Base-by-base conservation (phyloP, 352 stramenopile species). In the Phytophthora fragariae region DNA sequence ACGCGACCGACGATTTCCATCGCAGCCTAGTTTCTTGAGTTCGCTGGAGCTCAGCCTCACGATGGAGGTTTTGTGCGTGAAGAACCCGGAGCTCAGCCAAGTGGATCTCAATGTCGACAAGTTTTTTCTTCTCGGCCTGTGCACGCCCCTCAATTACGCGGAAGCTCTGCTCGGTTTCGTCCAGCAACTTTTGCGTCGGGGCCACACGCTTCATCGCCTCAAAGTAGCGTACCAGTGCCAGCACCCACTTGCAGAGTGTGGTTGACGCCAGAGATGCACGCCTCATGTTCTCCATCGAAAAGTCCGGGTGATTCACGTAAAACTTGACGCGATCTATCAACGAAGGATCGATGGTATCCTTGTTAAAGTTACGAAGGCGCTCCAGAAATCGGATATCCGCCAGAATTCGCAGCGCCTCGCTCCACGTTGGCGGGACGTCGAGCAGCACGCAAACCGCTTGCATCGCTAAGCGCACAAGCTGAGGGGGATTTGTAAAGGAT, bases 221-320 rank as follows among this genome's bases (percentile, higher is more conserved):
- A 61, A 91, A 89, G 72, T 93, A 93, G 8, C 76, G 75, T 17
- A 92, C 82, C 3, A 93, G 74, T 1, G 86, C 80, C 14, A 93
- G 70, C 3, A 93, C 85, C 86, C 86, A 93, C 55, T 91, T 90
- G 53, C 80, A 92, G 10, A 93, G 62, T 19, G 86, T 92, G 46
- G 86, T 92, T 0, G 85, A 89, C 11, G 86, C 86, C 29, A 92
- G 64, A 1, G 86, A 93, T 1, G 86, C 85, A 15, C 83, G 76
- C 47, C 90, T 86, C 84, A 93, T 92, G 53, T 90, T 88, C n/a
- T 92, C 80, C 76, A 92, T 88, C 3, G 83, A 92, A 49, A 93
- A 93, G 37, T 92, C 85, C 0, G 86, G 86, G 41, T 93, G 86
- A 52, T 90, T 86, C 27, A 88, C 68, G 68, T 89, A 89, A 50